phyloP scores from a whole-genome alignment of 1,284 basidiomycete species.

The Sporisorium graminicola region DNA sequence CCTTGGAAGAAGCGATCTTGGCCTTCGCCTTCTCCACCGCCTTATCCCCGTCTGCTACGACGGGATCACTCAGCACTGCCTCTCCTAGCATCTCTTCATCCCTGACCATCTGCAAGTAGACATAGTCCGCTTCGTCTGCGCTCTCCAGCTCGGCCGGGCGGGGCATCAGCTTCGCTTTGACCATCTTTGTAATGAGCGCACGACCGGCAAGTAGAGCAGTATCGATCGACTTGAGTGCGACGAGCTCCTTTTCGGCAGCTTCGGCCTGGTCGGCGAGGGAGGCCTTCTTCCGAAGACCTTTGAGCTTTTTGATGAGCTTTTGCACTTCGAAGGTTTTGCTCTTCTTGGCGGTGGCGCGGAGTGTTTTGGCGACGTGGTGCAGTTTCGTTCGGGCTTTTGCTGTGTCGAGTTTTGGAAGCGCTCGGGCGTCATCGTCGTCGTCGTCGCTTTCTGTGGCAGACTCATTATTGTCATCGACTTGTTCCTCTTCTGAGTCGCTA shows the following conservation, averaged over 20 bases:
- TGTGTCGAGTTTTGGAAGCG: constrained; percentile 14
- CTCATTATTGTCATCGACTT: not conserved
- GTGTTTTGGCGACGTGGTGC: constrained; percentile 78
- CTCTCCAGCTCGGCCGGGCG: constrained; percentile 9
- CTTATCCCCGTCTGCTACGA: constrained; percentile 43
- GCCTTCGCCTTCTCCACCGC: constrained; percentile 77
- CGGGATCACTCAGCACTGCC: constrained; percentile 38
- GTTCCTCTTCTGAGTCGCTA: not conserved
- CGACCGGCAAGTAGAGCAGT: constrained; percentile 37
- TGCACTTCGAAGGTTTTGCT: constrained; percentile 85
- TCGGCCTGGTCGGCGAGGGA: constrained; percentile 62
- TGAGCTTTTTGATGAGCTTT: constrained; percentile 85
- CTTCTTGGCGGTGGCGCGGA: constrained; percentile 81
- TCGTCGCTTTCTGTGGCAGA: constrained; percentile 9
- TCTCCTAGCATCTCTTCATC: constrained; percentile 62
- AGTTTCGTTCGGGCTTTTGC: constrained; percentile 41
- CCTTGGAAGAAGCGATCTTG: constrained; percentile 81
- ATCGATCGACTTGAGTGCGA: constrained; percentile 76
- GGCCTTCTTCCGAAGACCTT: constrained; percentile 73
- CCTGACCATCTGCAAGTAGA: constrained; percentile 31
- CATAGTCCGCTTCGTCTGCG: constrained; percentile 3
- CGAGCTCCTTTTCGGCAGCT: constrained; percentile 75
- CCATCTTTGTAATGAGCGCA: constrained; percentile 56
- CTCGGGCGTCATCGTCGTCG: not conserved
- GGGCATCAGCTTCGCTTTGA: constrained; percentile 56